Percentiles rank a stretch among this genome's conserved stretches.
Conservation (phyloP, 1,284 basidiomycete genomes). For the Naganishia sp. region DNA sequence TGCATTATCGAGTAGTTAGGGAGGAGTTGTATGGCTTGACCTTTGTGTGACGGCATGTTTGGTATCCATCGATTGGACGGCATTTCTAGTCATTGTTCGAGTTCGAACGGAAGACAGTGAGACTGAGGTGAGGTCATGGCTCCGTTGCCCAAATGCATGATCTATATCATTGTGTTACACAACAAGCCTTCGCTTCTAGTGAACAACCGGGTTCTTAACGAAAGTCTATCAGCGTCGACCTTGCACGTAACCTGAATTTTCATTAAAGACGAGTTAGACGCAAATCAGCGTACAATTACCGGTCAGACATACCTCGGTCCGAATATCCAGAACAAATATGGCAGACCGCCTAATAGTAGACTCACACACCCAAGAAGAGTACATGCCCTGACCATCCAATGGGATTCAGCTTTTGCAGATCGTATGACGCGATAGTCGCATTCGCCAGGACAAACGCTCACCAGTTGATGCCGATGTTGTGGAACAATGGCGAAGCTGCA, state of each 20-base stretch:
- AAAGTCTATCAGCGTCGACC: slow-evolving; percentile 30
- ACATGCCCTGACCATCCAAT: slow-evolving; percentile 38
- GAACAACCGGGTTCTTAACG: background rate
- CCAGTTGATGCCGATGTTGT: slow-evolving; percentile 52
- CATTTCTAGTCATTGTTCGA: no score
- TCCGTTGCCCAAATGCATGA: no score
- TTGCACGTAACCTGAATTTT: slow-evolving; percentile 19
- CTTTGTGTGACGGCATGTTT: no score
- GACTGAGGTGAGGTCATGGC: no score
- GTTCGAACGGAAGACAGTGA: no score
- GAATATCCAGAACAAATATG: slow-evolving; percentile 31
- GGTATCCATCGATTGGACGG: no score
- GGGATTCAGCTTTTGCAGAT: no score
- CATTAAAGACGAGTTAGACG: background rate
- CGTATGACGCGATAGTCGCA: no score
- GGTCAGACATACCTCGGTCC: slow-evolving; percentile 19
- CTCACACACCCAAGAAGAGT: slow-evolving; percentile 47
- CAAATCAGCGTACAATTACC: background rate
- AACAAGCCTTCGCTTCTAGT: no score
- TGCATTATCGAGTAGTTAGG: no score
- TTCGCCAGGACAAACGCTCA: background rate
- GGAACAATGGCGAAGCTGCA: slow-evolving; percentile 46
- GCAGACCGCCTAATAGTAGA: slow-evolving; percentile 31
- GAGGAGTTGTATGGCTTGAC: no score
- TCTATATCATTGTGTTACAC: no score